Evolutionary conservation across 768 basidiomycete species (phyloP).

Genomic region (Collybiopsis luxurians): DNA sequence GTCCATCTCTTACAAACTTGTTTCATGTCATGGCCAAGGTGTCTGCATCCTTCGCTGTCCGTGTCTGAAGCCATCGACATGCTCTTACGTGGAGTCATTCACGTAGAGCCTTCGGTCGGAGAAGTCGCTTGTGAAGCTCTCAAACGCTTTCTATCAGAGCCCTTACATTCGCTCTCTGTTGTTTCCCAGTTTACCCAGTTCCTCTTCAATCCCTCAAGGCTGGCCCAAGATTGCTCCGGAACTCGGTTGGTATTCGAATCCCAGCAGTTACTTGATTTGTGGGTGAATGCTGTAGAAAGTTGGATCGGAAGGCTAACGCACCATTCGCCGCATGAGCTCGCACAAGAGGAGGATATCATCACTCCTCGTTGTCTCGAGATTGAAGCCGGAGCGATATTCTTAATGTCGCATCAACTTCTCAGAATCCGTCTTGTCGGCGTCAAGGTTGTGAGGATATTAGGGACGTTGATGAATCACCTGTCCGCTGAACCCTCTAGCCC

Average conservation of each 20-base stretch:
- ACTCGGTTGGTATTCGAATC: constrained; percentile 66
- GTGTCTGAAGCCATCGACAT: constrained; percentile 69
- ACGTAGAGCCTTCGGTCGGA: constrained; percentile 74
- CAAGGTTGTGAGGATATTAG: constrained; percentile 59
- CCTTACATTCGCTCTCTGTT: constrained; percentile 50
- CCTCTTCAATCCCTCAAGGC: constrained; percentile 66
- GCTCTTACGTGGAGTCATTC: constrained; percentile 78
- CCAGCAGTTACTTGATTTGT: constrained; percentile 62
- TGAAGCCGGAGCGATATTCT: constrained; percentile 70
- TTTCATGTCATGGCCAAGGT: constrained; percentile 85
- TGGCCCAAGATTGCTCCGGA: constrained; percentile 63
- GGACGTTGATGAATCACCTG: constrained; percentile 46
- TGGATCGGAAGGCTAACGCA: constrained; percentile 57
- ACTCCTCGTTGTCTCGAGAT: constrained; percentile 55
- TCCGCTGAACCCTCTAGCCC: constrained; percentile 26
- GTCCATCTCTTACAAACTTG: constrained; percentile 73
- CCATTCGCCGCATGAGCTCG: constrained; percentile 35
- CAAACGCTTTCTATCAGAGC: constrained; percentile 69
- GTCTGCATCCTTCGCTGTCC: constrained; percentile 54
- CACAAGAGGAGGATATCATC: constrained; percentile 40
- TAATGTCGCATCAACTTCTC: constrained; percentile 57
- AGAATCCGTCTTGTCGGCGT: constrained; percentile 58
- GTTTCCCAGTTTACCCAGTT: constrained; percentile 66
- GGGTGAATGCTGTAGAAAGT: constrained; percentile 67
- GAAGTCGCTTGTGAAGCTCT: constrained; percentile 69